A percentile compares a stretch with the other conserved stretches of the same genome.
These are phyloP conservation scores for Pichia cephalocereana DNA, from an alignment of 805 yeast species.

Conservation along the genomic window DNA sequence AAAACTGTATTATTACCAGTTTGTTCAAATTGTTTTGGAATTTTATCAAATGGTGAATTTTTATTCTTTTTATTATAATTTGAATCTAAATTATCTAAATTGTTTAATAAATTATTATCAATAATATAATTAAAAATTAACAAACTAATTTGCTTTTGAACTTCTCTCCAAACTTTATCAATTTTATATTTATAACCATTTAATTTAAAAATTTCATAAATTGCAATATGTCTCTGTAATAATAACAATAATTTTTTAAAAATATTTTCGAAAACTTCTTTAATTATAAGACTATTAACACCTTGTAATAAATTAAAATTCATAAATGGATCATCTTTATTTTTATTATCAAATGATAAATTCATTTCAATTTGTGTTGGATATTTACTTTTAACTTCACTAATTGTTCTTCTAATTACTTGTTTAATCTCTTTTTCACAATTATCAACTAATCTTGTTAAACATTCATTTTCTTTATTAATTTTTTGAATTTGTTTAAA, in stretches of 20 bases:
- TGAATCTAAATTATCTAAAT: constrained; percentile 13
- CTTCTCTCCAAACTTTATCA: constrained; percentile 32
- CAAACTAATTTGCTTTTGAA: constrained; percentile 33
- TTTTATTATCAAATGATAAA: constrained; percentile 9
- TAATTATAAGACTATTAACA: constrained; percentile 35
- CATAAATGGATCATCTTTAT: constrained; percentile 24
- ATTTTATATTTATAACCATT: constrained; percentile 16
- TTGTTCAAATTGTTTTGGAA: constrained; percentile 16
- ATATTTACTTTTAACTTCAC: constrained; percentile 53
- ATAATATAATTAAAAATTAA: constrained; percentile 31
- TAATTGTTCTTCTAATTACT: constrained; percentile 51
- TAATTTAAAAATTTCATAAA: constrained; percentile 44
- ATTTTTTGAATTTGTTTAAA: constrained; percentile 31
- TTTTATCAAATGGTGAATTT: constrained; percentile 17
- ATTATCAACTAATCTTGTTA: constrained; percentile 44
- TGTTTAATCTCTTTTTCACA: constrained; percentile 55
- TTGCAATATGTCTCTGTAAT: constrained; percentile 60
- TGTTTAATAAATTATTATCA: constrained; percentile 24
- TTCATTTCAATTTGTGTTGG: constrained; percentile 23
- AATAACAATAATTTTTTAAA: constrained; percentile 55
- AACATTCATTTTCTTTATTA: constrained; percentile 50
- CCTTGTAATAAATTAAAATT: constrained; percentile 30
- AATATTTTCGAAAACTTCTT: constrained; percentile 64
- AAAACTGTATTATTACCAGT: constrained; percentile 21
- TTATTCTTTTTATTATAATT: constrained; percentile 8